Conservation (phyloP, 208 protist genomes). For the Leishmania gerbilli region DNA sequence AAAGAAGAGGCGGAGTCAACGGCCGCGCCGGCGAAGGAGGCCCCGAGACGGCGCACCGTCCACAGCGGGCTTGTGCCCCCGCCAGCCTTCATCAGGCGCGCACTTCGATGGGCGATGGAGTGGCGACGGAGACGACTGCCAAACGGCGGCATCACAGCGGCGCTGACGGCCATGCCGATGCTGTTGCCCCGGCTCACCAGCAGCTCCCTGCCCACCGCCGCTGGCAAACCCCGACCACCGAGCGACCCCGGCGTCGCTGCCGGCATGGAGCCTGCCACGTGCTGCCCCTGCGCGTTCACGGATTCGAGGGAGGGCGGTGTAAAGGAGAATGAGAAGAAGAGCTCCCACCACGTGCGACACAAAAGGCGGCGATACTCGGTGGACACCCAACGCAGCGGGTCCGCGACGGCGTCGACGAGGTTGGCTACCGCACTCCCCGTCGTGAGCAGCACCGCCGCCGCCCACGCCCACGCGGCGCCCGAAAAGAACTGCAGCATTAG, state of each 20-base stretch:
- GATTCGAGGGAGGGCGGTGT: conserved; percentile 16
- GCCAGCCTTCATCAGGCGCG: not conserved
- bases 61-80: not conserved
- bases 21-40: not conserved
- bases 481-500: not conserved
- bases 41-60: not conserved
- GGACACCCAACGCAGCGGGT: conserved; percentile 12
- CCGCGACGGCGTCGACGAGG: conserved; percentile 7
- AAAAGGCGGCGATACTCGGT: conserved; percentile 20
- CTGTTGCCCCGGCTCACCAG: not conserved
- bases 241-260: not conserved
- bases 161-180: not conserved
- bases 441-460: conserved; percentile 7
- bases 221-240: not conserved
- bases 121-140: not conserved
- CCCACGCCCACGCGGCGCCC: conserved; percentile 19
- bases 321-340: conserved; percentile 23
- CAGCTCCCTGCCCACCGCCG: not conserved
- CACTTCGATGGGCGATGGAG: not conserved
- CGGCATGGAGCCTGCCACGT: conserved; percentile 8
- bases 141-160: not conserved
- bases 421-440: conserved; percentile 11
- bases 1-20: not conserved
- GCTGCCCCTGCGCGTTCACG: conserved; percentile 7
- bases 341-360: conserved; percentile 19